A percentile compares a stretch with the other conserved stretches of the same genome.
Conservation (phyloP, 164 flowering plant genomes). For the Piper longum region DNA sequence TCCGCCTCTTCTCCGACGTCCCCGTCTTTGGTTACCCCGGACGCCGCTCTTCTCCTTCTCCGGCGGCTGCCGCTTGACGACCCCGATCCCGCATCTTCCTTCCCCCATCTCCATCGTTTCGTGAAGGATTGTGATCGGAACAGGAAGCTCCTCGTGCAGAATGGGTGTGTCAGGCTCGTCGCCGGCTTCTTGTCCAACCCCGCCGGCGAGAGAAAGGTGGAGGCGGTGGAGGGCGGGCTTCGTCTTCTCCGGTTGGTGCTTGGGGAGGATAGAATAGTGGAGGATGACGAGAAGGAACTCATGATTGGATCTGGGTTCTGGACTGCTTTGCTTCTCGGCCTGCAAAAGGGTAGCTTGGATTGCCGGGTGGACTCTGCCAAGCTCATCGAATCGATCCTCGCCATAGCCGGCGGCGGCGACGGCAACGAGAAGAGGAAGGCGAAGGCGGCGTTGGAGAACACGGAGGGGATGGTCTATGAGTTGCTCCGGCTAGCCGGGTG, state of each 20-base stretch:
- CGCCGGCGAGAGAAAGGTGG: constrained; percentile 2
- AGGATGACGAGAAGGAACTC: background rate
- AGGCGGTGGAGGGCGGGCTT: constrained; percentile 17
- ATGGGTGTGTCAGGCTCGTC: constrained; percentile 27
- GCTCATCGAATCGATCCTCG: constrained; percentile 27
- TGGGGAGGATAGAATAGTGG: constrained; percentile 5
- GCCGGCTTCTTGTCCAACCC: constrained; percentile 17
- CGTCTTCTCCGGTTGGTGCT: constrained; percentile 21
- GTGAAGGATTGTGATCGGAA: constrained; percentile 33
- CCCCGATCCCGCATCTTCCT: background rate
- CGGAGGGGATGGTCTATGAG: constrained; percentile 25
- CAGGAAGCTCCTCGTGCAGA: constrained; percentile 25
- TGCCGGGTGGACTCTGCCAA: constrained; percentile 24
- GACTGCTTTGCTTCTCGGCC: constrained; percentile 17
- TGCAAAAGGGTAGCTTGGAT: constrained; percentile 25
- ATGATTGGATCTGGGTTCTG: background rate
- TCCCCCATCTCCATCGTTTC: constrained; percentile 15
- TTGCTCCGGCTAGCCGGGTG: constrained; percentile 18
- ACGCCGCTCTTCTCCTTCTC: background rate
- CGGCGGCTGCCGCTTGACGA: background rate
- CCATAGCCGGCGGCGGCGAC: background rate
- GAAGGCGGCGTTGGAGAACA: constrained; percentile 17
- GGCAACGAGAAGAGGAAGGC: constrained; percentile 15
- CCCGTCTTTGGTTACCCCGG: background rate
- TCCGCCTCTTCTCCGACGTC: background rate